Evolutionary conservation across 2,329 filamentous ascomycete species (phyloP).

Genomic region (Aspergillus pseudotamarii): DNA sequence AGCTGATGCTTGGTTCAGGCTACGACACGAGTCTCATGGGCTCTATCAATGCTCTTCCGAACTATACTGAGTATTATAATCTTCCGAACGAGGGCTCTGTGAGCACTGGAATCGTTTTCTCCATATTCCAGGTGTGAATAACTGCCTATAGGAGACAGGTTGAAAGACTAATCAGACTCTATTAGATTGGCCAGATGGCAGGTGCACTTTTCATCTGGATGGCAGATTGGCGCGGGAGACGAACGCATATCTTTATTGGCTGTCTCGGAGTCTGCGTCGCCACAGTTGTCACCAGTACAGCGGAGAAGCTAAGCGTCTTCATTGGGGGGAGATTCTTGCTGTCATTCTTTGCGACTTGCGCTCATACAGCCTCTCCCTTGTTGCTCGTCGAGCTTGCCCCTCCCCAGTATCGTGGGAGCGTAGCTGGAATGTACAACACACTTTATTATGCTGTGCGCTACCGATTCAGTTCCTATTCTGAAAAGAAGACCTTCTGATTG

Average conservation of each 20-base stretch:
- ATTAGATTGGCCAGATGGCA: slow-evolving; percentile 14
- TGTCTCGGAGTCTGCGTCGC: too few species aligned
- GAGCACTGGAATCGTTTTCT: slow-evolving; percentile 17
- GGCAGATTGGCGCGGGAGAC: too few species aligned
- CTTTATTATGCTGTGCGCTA: slow-evolving; percentile 11
- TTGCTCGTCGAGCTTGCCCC: slow-evolving; percentile 15
- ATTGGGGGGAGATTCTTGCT: too few species aligned
- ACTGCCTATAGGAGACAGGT: background rate
- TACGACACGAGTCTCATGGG: slow-evolving; percentile 16
- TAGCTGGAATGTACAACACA: slow-evolving; percentile 17
- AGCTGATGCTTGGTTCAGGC: slow-evolving; percentile 2
- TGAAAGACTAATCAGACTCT: background rate
- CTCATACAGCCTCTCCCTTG: slow-evolving; percentile 13
- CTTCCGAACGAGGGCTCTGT: slow-evolving; percentile 12
- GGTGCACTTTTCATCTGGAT: background rate
- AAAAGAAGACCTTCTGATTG: background rate
- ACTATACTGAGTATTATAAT: slow-evolving; percentile 11
- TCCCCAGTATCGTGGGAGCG: slow-evolving; percentile 9
- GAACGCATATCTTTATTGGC: too few species aligned
- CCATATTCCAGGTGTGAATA: slow-evolving; percentile 15
- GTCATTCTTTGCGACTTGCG: slow-evolving; percentile 13
- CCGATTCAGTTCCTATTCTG: too few species aligned
- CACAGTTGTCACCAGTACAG: too few species aligned
- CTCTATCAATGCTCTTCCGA: slow-evolving; percentile 16
- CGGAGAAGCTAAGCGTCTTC: too few species aligned